These are phyloP conservation scores for Podaxis sp. DNA, from an alignment of 768 basidiomycete genomes.

Conservation along the genomic window DNA sequence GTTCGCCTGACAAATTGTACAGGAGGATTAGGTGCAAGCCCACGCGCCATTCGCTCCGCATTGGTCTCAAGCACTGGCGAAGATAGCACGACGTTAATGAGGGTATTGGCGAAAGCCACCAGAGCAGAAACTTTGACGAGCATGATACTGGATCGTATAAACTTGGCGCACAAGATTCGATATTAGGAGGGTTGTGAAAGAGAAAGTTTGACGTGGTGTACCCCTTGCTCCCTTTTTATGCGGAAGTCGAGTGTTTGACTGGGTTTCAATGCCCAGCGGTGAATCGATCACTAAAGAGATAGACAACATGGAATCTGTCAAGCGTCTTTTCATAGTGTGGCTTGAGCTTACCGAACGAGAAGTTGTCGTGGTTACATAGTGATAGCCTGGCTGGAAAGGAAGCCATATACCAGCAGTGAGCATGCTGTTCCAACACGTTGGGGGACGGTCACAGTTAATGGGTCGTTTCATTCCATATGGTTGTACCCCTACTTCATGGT, in stretches of 20 bases:
- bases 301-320: not conserved
- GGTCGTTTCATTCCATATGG: not conserved
- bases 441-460: not conserved
- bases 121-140: slow-evolving; percentile 18
- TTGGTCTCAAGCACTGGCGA: slow-evolving; percentile 31
- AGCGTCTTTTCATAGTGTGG: not conserved
- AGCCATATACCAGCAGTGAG: not conserved
- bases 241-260: not conserved
- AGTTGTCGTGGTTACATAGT: not conserved
- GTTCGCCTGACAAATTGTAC: slow-evolving; percentile 13
- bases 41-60: slow-evolving; percentile 39
- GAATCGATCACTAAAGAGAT: not conserved
- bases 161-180: not conserved
- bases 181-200: not conserved
- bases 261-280: not conserved
- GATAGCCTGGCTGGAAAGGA: not conserved
- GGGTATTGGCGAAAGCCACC: slow-evolving; percentile 19
- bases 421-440: not conserved
- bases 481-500: not conserved
- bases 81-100: slow-evolving; percentile 16
- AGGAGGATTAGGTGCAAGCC: slow-evolving; percentile 35
- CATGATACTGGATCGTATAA: slow-evolving; percentile 11
- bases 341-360: not conserved
- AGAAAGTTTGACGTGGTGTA: not conserved
- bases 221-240: not conserved